Base-by-base conservation (phyloP, 352 stramenopile genomes). In the Globisporangium sylvaticum region DNA sequence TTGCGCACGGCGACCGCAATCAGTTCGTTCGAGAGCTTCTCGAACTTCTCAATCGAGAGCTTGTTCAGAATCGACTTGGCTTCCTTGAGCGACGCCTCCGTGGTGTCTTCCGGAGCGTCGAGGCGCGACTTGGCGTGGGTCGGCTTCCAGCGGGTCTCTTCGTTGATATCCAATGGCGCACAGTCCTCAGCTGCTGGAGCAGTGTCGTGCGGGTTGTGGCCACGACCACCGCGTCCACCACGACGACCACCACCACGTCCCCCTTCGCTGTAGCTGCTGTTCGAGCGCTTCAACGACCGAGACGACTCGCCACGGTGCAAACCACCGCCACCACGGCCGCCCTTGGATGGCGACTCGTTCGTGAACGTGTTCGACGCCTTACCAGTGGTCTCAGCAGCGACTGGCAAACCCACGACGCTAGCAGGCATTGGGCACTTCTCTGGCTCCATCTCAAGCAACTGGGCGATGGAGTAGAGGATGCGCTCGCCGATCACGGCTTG, bases 1-100 rank as follows among this genome's bases (percentile, higher is more conserved):
- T 80, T 82, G 18, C 80, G 87, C 66, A 98, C 94, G 5, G 90
- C 92, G 46, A 97, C 91, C 12, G 91, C 76, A 67, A 98, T 93
- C 37, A 98, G 90, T 53, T 93, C 81, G 52, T 93, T 80, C 24
- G 91, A 98, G 31, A 99, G 79, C 69, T 97, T 97, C 63, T 98
- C 92, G 60, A 99, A 98, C 66, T 98, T 98, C 53, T 98, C 97
- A 37, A 98, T 89, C 53, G 93, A 98, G 50, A 99, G 82, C 80
- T 99, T 98, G 87, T 99, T 99, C 22, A 99, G 75, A 61, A 99
- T 96, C 39, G 96, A 70, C 61, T 97, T 90, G 37, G 91, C 92
- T 68, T 96, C 89, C 69, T 91, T 89, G 50, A 97, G 67, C 31
- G 87, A 91, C 31, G 89, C 80, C n/a, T 95, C 89, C 5, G 76